Conservation (phyloP, 2,329 filamentous ascomycete genomes). For the Alternaria brassicae region DNA sequence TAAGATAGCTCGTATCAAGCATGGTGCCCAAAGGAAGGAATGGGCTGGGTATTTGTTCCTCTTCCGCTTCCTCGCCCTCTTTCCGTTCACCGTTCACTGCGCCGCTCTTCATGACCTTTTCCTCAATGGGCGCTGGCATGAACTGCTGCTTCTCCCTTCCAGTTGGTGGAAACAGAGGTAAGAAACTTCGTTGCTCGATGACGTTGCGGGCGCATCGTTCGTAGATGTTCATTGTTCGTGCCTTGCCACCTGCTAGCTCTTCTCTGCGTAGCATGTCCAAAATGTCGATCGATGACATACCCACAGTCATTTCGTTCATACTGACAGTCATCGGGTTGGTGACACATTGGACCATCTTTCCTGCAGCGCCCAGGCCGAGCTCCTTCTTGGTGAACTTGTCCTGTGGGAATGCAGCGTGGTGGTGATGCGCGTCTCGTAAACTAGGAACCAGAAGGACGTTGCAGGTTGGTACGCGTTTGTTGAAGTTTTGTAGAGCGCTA, state of each 20-base stretch:
- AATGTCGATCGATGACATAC: conserved; percentile 82
- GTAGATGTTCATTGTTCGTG: conserved; percentile 66
- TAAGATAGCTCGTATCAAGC: conserved; percentile 83
- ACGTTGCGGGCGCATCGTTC: conserved; percentile 77
- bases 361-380: conserved; percentile 69
- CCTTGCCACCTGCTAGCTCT: conserved; percentile 68
- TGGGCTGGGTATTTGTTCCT: conserved; percentile 56
- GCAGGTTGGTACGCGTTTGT: conserved; percentile 73
- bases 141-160: conserved; percentile 73
- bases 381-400: conserved; percentile 73
- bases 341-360: conserved; percentile 75
- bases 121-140: conserved; percentile 42
- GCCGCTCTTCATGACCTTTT: conserved; percentile 64
- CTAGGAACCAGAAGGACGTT: conserved; percentile 85
- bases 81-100: conserved; percentile 30
- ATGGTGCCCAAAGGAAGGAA: conserved; percentile 68
- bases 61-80: conserved; percentile 51
- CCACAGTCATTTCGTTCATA: conserved; percentile 85
- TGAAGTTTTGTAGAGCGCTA: conserved; percentile 73
- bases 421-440: conserved; percentile 79
- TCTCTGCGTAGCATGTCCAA: conserved; percentile 81
- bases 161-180: conserved; percentile 84
- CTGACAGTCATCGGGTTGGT: conserved; percentile 90
- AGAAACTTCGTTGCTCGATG: conserved; percentile 89
- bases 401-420: conserved; percentile 87